Percentiles rank a stretch among this genome's conserved stretches.
Conservation (phyloP, 306 rosid genomes). For the Oemleria cerasiformis region DNA sequence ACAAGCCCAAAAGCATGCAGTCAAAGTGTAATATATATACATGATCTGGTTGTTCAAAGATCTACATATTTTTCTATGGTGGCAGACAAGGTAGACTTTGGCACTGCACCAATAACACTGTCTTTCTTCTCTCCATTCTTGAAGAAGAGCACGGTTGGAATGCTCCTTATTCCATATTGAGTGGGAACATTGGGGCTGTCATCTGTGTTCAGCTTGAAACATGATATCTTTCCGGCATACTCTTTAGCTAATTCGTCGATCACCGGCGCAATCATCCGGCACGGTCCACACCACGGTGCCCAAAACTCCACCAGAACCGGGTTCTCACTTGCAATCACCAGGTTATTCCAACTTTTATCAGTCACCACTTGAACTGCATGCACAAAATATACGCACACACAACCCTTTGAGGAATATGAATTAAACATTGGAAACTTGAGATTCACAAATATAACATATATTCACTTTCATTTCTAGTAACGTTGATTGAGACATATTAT, state of each 20-base stretch:
- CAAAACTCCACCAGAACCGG: constrained; percentile 92
- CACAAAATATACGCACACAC: background rate
- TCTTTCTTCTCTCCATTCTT: constrained; percentile 86
- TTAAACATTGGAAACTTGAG: too few relatives aligned
- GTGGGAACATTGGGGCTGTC: constrained; percentile 68
- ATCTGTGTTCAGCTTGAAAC: constrained; percentile 84
- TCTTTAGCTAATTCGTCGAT: constrained; percentile 76
- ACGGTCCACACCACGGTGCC: constrained; percentile 99
- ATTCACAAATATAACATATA: too few relatives aligned
- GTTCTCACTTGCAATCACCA: constrained; percentile 58
- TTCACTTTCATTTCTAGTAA: too few relatives aligned
- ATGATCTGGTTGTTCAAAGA: constrained; percentile 24
- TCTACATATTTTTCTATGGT: constrained; percentile 64
- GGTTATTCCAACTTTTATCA: constrained; percentile 68
- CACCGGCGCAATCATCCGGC: constrained; percentile 79
- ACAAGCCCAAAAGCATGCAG: constrained; percentile 11
- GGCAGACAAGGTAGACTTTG: constrained; percentile 73
- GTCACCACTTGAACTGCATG: constrained; percentile 80
- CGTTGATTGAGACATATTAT: too few relatives aligned
- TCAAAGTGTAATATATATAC: background rate
- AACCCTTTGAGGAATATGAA: too few relatives aligned
- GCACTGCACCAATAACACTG: constrained; percentile 84
- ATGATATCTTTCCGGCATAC: constrained; percentile 64
- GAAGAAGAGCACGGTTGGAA: constrained; percentile 91
- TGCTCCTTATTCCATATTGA: constrained; percentile 86